phyloP scores from a whole-genome alignment of 169 alveolate species.

The Plasmodium inui region DNA sequence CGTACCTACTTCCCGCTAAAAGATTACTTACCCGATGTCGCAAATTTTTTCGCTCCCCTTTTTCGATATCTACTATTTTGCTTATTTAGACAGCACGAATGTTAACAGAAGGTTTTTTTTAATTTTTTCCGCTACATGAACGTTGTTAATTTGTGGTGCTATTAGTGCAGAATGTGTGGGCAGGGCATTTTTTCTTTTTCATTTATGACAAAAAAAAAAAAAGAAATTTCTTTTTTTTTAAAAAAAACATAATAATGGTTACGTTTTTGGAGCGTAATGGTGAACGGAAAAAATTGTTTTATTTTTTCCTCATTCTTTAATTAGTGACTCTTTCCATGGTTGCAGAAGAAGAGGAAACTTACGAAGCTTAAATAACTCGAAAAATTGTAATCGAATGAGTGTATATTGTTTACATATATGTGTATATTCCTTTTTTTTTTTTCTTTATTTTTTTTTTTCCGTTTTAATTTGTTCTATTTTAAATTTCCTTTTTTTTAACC shows the following conservation, averaged over 20 bases:
- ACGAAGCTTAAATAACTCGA: not conserved
- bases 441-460: not conserved
- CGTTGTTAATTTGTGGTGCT: not conserved
- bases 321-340: not conserved
- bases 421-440: not conserved
- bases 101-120: not conserved
- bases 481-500: not conserved
- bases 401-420: not conserved
- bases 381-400: not conserved
- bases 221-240: not conserved
- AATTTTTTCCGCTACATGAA: not conserved
- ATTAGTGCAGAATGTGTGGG: constrained; percentile 2
- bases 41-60: not conserved
- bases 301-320: not conserved
- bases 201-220: not conserved
- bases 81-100: not conserved
- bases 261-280: not conserved
- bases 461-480: not conserved
- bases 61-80: not conserved
- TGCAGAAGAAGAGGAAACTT: not conserved
- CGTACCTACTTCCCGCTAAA: not conserved
- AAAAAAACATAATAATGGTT: not conserved
- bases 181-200: not conserved
- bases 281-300: not conserved
- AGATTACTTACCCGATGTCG: not conserved